Conservation (phyloP, 768 basidiomycete genomes). For the Trametes cubensis region DNA sequence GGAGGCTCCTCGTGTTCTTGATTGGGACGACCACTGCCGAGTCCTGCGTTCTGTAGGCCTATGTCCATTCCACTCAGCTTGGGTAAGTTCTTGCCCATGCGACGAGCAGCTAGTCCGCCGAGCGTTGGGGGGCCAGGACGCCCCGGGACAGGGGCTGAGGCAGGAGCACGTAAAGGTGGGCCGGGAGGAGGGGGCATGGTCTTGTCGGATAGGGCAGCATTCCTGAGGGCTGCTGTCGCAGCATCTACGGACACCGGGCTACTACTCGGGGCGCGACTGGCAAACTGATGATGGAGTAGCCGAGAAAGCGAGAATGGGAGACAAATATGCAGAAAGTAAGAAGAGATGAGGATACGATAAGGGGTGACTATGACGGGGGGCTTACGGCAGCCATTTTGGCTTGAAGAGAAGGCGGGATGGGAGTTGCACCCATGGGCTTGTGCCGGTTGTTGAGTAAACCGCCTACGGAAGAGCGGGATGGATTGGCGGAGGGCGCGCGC, state of each 20-base stretch:
- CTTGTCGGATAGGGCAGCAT: constrained; percentile 13
- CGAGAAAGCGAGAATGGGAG: neutral
- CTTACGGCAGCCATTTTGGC: constrained; percentile 92
- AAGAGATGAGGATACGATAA: constrained; percentile 26
- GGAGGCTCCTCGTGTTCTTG: constrained; percentile 42
- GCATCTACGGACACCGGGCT: constrained; percentile 43
- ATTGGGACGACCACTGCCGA: constrained; percentile 68
- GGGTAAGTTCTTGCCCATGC: constrained; percentile 26
- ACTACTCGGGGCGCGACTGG: constrained; percentile 41
- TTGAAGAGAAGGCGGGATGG: constrained; percentile 87
- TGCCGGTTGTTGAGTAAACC: constrained; percentile 49
- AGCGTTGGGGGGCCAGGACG: constrained; percentile 20
- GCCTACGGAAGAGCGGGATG: constrained; percentile 34
- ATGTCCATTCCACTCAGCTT: constrained; percentile 49
- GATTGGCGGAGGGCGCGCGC: constrained; percentile 24
- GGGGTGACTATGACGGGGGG: constrained; percentile 18
- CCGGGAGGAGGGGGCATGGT: constrained; percentile 2
- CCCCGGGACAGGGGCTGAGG: constrained; percentile 29
- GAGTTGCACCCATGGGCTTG: constrained; percentile 49
- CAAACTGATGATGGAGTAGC: constrained; percentile 42
- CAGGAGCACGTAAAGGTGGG: constrained; percentile 33
- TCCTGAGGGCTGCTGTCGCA: constrained; percentile 40
- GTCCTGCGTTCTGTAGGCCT: constrained; percentile 64
- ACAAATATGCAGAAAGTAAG: neutral
- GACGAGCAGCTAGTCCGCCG: constrained; percentile 33